Conservation (phyloP, 2,329 filamentous ascomycete genomes). For the Cytospora leucostoma region DNA sequence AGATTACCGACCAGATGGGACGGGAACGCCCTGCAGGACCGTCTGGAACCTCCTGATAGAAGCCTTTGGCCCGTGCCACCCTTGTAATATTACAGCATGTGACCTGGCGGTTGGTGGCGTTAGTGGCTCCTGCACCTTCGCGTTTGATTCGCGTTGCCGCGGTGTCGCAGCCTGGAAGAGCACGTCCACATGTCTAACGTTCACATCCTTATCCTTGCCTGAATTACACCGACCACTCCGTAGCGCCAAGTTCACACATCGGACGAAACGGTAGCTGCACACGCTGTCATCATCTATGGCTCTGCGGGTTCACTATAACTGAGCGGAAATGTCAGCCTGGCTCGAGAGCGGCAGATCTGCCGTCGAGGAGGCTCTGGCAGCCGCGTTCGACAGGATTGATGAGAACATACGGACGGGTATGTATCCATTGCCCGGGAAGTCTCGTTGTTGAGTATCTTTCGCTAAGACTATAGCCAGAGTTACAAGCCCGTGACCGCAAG, state of each 20-base stretch:
- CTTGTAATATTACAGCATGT: neutral
- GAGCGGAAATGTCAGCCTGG: conserved; percentile 42
- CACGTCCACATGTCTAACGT: neutral
- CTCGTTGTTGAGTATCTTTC: neutral
- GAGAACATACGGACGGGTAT: conserved; percentile 41
- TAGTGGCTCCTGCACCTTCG: neutral
- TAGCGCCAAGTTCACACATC: neutral
- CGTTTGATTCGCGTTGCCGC: neutral
- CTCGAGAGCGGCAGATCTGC: conserved; percentile 42
- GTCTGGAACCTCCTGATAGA: too few species aligned
- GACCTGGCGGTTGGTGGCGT: neutral
- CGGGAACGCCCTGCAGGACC: neutral
- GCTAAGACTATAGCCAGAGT: conserved; percentile 29
- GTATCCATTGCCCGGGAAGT: neutral
- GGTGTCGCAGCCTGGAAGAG: neutral
- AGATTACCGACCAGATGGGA: neutral
- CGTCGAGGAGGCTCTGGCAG: conserved; percentile 43
- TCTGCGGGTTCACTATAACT: neutral
- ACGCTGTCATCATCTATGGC: neutral
- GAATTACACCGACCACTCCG: neutral
- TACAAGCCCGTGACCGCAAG: conserved; percentile 30
- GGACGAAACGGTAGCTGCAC: neutral
- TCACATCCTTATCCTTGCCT: neutral
- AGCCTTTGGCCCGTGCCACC: neutral
- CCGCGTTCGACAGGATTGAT: conserved; percentile 44